Conservation (phyloP, 2,329 filamentous ascomycete genomes). For the Corinectria fuckeliana region DNA sequence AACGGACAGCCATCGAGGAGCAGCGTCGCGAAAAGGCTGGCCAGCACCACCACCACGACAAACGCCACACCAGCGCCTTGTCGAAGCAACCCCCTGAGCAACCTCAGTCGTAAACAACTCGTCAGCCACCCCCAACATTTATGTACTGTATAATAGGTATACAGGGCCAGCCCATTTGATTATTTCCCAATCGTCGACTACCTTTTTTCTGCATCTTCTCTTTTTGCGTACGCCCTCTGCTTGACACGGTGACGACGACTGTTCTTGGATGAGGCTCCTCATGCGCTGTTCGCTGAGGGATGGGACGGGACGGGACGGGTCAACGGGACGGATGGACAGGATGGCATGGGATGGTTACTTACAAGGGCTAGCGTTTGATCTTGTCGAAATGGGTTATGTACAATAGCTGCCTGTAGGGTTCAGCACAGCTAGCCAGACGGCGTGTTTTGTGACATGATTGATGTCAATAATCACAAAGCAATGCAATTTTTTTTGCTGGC, state of each 20-base stretch:
- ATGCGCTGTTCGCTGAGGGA: constrained; percentile 13
- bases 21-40: constrained; percentile 83
- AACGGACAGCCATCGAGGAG: constrained; percentile 88
- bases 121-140: constrained; percentile 8
- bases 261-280: constrained; percentile 17
- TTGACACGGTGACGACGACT: constrained; percentile 13
- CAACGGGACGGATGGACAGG: constrained; percentile 12
- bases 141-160: constrained; percentile 35
- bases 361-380: constrained; percentile 23
- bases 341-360: constrained; percentile 18
- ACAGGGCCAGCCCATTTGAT: constrained; percentile 20
- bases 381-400: constrained; percentile 25
- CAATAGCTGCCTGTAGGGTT: constrained; percentile 20
- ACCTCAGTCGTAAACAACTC: constrained; percentile 19
- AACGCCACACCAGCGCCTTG: constrained; percentile 42
- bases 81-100: constrained; percentile 46
- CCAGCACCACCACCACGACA: constrained; percentile 53
- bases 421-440: constrained; percentile 11
- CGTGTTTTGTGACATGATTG: constrained; percentile 15
- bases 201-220: constrained; percentile 17
- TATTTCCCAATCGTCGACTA: constrained; percentile 21
- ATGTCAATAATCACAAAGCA: constrained; percentile 18
- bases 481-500: constrained; percentile 10
- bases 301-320: constrained; percentile 19
- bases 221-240: constrained; percentile 15